phyloP scores from a whole-genome alignment of 345 rosid genomes.

The Acer saccharum region DNA sequence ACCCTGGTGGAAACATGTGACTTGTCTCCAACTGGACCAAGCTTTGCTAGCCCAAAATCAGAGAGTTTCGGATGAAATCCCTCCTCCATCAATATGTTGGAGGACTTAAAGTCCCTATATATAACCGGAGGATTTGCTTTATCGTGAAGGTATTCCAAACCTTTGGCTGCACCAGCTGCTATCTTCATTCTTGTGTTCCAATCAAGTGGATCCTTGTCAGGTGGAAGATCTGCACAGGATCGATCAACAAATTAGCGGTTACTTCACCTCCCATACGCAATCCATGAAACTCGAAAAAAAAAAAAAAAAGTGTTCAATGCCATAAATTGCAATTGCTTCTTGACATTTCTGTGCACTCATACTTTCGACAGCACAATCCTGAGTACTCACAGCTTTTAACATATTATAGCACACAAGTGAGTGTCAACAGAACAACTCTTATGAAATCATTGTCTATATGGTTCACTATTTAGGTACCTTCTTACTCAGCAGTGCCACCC shows the following conservation, averaged over 20 bases:
- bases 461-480: background rate
- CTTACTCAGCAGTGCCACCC: background rate
- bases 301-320: background rate
- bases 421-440: background rate
- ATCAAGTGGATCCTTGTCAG: slow-evolving; percentile 86
- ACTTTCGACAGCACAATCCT: background rate
- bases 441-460: background rate
- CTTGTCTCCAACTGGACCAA: slow-evolving; percentile 96
- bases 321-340: slow-evolving; percentile 3
- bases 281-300: background rate
- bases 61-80: slow-evolving; percentile 96
- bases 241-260: background rate
- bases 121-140: slow-evolving; percentile 97
- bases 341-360: background rate
- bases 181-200: slow-evolving; percentile 98
- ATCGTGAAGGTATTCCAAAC: slow-evolving; percentile 91
- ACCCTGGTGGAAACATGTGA: slow-evolving; percentile 99
- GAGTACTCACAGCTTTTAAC: background rate
- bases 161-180: slow-evolving; percentile 98
- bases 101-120: slow-evolving; percentile 94
- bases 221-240: slow-evolving; percentile 69
- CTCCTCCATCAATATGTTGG: slow-evolving; percentile 87
- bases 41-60: slow-evolving; percentile 97
- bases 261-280: background rate
- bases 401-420: background rate